These are phyloP conservation scores for Apiotrichum brassicae DNA, from an alignment of 1,284 basidiomycete species.

Conservation along the genomic window DNA sequence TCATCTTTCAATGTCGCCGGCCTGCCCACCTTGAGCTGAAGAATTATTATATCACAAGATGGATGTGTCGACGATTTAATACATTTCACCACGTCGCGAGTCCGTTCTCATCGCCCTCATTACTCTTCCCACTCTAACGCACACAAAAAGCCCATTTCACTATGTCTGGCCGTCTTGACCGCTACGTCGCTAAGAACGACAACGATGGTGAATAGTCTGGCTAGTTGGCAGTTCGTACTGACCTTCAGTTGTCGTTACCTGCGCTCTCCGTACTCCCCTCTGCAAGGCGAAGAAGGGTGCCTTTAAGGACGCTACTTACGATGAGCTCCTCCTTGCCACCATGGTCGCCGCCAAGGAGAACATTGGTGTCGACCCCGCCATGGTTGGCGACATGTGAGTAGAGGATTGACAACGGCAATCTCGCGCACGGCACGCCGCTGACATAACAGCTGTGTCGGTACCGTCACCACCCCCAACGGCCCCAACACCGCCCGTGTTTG, in stretches of 20 bases:
- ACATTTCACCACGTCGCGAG: not conserved
- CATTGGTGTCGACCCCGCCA: slow-evolving; percentile 16
- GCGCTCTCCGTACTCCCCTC: slow-evolving; percentile 22
- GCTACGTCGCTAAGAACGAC: slow-evolving; percentile 9
- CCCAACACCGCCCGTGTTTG: slow-evolving; percentile 13
- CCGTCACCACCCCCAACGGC: slow-evolving; percentile 10
- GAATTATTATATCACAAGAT: no score
- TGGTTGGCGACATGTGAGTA: slow-evolving; percentile 18
- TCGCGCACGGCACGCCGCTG: no score
- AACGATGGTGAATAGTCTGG: slow-evolving; percentile 5
- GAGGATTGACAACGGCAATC: no score
- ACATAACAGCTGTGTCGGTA: slow-evolving; percentile 7
- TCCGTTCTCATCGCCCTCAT: no score
- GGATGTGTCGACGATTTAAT: no score
- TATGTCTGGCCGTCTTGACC: slow-evolving; percentile 5
- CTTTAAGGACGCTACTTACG: slow-evolving; percentile 20
- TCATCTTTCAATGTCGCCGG: no score
- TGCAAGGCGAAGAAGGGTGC: slow-evolving; percentile 25
- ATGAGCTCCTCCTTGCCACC: slow-evolving; percentile 19
- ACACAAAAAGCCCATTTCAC: not conserved
- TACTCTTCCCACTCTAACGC: not conserved
- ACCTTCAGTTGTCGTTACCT: slow-evolving; percentile 16
- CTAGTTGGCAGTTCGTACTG: not conserved
- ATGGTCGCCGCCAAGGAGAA: slow-evolving; percentile 18
- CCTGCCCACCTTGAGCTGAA: no score